Evolutionary conservation across 1,139 yeast species (phyloP).

Genomic region (Zygosaccharomyces pseudobailii): DNA sequence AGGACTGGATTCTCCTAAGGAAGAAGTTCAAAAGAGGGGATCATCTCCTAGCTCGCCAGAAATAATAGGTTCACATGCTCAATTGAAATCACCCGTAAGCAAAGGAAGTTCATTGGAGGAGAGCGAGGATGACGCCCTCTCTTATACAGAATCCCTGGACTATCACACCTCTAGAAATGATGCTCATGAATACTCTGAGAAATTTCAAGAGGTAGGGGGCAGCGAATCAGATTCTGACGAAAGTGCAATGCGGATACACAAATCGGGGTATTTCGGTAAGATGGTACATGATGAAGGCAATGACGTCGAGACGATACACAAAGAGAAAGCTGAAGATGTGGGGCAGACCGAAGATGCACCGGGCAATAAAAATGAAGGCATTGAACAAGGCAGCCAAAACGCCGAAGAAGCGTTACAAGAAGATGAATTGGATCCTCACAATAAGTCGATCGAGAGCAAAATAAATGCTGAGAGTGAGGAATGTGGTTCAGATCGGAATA

Average conservation of each 20-base stretch:
- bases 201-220: constrained; percentile 15
- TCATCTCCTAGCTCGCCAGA: neutral
- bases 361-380: too few species aligned
- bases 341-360: constrained; percentile 1
- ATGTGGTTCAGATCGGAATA: too few species aligned
- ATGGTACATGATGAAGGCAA: constrained; percentile 18
- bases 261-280: constrained; percentile 26
- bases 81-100: neutral
- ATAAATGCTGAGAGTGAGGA: too few species aligned
- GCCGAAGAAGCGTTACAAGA: constrained; percentile 1
- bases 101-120: constrained; percentile 4
- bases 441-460: too few species aligned
- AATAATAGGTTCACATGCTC: neutral
- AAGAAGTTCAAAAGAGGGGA: neutral
- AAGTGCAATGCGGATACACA: constrained; percentile 15
- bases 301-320: constrained; percentile 10
- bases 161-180: constrained; percentile 8
- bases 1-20: neutral
- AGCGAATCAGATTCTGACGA: constrained; percentile 8
- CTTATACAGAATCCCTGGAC: constrained; percentile 18
- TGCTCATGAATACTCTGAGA: constrained; percentile 4
- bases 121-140: constrained; percentile 20
- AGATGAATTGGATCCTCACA: neutral
- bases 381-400: constrained; percentile 11
- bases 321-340: constrained; percentile 8